Percentiles rank a stretch among this genome's conserved stretches.
phyloP scores from a whole-genome alignment of 257 asterid genomes.

The Gentiana dahurica region DNA sequence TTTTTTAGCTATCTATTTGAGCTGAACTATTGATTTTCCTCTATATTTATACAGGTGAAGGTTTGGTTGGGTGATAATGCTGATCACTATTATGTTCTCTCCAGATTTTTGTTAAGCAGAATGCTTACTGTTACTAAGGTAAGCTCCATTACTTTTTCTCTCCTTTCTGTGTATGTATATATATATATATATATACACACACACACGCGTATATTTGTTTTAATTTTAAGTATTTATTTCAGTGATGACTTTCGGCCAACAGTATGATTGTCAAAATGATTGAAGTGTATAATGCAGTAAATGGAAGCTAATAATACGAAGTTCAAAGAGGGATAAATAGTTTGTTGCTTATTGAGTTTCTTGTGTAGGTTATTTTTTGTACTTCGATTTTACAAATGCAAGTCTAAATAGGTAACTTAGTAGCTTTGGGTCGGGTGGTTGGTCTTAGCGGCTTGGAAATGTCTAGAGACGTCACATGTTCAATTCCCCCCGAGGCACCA shows the following conservation, averaged over 20 bases:
- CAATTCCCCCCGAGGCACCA: too few species aligned
- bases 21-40: neutral
- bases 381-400: too few species aligned
- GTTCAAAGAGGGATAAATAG: too few species aligned
- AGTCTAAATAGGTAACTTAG: too few species aligned
- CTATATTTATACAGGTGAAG: constrained; percentile 50
- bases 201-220: neutral
- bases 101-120: constrained; percentile 95
- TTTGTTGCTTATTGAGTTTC: too few species aligned
- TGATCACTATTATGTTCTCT: constrained; percentile 94
- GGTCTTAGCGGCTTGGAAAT: too few species aligned
- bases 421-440: too few species aligned
- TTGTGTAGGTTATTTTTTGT: too few species aligned
- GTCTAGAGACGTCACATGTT: too few species aligned
- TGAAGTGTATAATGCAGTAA: too few species aligned
- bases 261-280: neutral
- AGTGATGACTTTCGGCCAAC: neutral
- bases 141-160: constrained; percentile 32
- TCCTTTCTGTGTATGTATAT: neutral
- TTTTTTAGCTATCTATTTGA: neutral
- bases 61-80: constrained; percentile 99
- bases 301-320: too few species aligned
- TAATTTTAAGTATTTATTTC: neutral
- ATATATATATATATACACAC: neutral
- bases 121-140: constrained; percentile 96